Evolutionary conservation across 441 rosid genomes (phyloP), one percentile per base, ranked within the genome.

Genomic region (Gossypium gossypioides): DNA sequence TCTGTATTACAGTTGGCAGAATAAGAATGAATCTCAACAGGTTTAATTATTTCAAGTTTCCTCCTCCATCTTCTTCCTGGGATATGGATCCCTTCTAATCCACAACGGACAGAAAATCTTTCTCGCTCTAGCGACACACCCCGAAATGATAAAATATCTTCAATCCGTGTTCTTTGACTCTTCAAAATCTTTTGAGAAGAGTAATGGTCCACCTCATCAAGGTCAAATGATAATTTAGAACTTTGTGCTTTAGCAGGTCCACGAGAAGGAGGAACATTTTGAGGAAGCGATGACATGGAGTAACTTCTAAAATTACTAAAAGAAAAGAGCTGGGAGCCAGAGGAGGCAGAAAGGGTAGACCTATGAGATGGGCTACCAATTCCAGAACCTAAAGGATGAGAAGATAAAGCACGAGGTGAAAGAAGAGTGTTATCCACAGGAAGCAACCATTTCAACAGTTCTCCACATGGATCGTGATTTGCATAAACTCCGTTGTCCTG

Each of bases 51-150:
- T 83, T 93, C 91, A 72, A 96, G 85, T 82, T 90, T 93, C 85
- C 91, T 93, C 81, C 89, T 84, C 99, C 99, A 96, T 84, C 96
- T 88, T 83, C 85, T 87, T 74, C 99, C 99, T 12, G 99, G 97
- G 74, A 87, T 84, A 77, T 88, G 86, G 77, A 93, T 90, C 71
- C 99, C 99, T 80, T 88, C 93, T 73, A 93, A 84, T 72, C 99
- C 98, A 86, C 99, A 96, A 70, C 87, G 86, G 77, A 89, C 96
- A 72, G 99, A 90, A 88, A 91, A 93, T 72, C 98, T 87, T 75
- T 91, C 91, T 46, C 79, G 84, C 83, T 93, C 99, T 78, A 93
- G 75, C 46, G 91, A 86, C 62, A 96, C 91, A 62, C 97, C 92
- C 51, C 96, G 89, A 78, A 96, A 93, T 42, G 99, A 93, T 81